Evolutionary conservation across 2,329 filamentous ascomycete genomes (phyloP).

Genomic region (Fusarium napiforme): DNA sequence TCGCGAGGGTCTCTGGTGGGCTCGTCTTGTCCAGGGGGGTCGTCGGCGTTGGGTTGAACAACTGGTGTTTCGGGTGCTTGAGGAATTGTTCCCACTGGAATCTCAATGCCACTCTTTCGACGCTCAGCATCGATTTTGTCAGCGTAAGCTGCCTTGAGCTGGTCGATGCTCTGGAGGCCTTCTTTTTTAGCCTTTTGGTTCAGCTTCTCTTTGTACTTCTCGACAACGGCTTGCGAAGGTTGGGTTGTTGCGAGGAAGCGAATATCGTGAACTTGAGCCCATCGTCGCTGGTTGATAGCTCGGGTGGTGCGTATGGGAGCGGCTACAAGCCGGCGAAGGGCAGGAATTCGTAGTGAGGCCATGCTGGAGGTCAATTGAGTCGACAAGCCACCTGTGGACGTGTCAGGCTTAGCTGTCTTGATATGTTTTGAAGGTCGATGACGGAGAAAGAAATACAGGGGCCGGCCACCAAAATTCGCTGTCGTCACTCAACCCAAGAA

Average conservation of each 20-base stretch:
- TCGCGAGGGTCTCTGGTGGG: slow-evolving; percentile 23
- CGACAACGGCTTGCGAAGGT: slow-evolving; percentile 73
- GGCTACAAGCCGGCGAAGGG: slow-evolving; percentile 59
- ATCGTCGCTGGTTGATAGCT: slow-evolving; percentile 74
- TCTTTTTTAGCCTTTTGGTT: slow-evolving; percentile 80
- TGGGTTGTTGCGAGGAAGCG: slow-evolving; percentile 87
- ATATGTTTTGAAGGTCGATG: slow-evolving; percentile 5
- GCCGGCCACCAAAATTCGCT: slow-evolving; percentile 29
- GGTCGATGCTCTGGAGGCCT: slow-evolving; percentile 75
- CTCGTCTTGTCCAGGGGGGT: slow-evolving; percentile 40
- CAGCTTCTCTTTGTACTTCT: slow-evolving; percentile 90
- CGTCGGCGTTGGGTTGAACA: slow-evolving; percentile 51
- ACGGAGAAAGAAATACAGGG: slow-evolving; percentile 26
- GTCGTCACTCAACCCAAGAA: slow-evolving; percentile 38
- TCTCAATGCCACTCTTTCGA: slow-evolving; percentile 70
- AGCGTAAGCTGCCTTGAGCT: slow-evolving; percentile 84
- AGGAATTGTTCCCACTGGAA: slow-evolving; percentile 46
- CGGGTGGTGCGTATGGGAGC: slow-evolving; percentile 48
- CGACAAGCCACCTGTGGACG: not conserved
- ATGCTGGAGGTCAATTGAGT: slow-evolving; percentile 49
- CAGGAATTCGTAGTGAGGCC: slow-evolving; percentile 60
- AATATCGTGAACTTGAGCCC: slow-evolving; percentile 92
- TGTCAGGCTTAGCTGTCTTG: slow-evolving; percentile 7
- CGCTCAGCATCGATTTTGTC: slow-evolving; percentile 82
- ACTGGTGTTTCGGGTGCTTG: slow-evolving; percentile 51